A percentile compares a stretch with the other conserved stretches of the same genome.
phyloP scores from a whole-genome alignment of 805 yeast genomes.

The Metschnikowia reukaufii region DNA sequence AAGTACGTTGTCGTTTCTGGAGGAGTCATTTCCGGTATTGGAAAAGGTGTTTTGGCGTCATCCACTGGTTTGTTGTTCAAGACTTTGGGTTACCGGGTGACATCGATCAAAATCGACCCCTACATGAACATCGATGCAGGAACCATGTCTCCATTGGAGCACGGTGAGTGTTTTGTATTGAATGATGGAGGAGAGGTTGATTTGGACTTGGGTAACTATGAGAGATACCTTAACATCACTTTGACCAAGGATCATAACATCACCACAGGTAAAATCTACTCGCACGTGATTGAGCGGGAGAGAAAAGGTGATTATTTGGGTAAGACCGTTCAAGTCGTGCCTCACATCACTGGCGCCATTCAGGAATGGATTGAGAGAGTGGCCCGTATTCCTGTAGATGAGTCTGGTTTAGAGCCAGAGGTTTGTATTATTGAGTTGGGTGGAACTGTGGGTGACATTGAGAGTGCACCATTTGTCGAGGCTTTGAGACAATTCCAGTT shows the following conservation, averaged over 20 bases:
- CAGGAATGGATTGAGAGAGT: slow-evolving; percentile 99
- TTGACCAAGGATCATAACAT: slow-evolving; percentile 93
- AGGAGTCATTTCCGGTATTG: slow-evolving; percentile 99
- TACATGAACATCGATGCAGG: slow-evolving; percentile 99
- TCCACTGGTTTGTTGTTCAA: slow-evolving; percentile 94
- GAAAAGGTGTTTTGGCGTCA: slow-evolving; percentile 97
- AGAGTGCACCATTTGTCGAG: slow-evolving; percentile 97
- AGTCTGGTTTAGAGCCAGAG: slow-evolving; percentile 85
- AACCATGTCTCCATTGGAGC: slow-evolving; percentile 98
- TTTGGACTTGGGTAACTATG: slow-evolving; percentile 96
- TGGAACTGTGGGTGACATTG: slow-evolving; percentile 99
- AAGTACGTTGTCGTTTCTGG: slow-evolving; percentile 99
- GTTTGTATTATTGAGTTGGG: slow-evolving; percentile 97
- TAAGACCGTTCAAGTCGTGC: slow-evolving; percentile 99
- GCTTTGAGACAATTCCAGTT: slow-evolving; percentile 99
- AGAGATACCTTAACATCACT: slow-evolving; percentile 91
- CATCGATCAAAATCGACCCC: slow-evolving; percentile 98
- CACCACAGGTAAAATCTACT: slow-evolving; percentile 97
- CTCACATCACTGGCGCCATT: slow-evolving; percentile 94
- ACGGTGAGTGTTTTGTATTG: slow-evolving; percentile 97
- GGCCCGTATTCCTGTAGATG: slow-evolving; percentile 87
- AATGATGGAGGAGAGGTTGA: slow-evolving; percentile 99
- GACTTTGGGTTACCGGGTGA: slow-evolving; percentile 90
- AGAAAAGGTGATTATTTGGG: slow-evolving; percentile 97
- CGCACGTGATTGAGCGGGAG: slow-evolving; percentile 89